Evolutionary conservation across 768 basidiomycete species (phyloP), one percentile per base, ranked within the genome.

Genomic region (Amanita jacksonii): DNA sequence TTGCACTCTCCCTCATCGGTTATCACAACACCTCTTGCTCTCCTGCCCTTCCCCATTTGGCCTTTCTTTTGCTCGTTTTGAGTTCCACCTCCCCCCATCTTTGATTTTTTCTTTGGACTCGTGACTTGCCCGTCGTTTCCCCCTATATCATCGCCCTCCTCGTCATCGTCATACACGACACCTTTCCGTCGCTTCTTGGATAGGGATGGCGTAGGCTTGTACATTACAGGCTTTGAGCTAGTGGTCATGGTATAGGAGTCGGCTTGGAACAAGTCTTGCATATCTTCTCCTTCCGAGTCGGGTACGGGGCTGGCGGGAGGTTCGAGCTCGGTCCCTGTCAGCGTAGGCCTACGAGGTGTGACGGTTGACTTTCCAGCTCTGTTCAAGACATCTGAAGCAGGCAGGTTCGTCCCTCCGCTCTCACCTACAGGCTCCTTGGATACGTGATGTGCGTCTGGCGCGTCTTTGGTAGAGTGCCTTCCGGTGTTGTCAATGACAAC

Each of bases 1-100:
- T 5, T n/a, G 18, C 32, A 47, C 16, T 58, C 59, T 12, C 66
- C 63, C 16, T 64, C 58, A 15, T 67, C 66, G 23, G 64, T 62
- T 19, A 59, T 45, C 20, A 63, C 40, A 30, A 61, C 51, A 16
- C 52, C 53, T 43, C 52, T 61, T 16, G 51, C 48, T 37, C 58
- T 63, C n/a, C n/a, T 42, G 49, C 49, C 41, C 51, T 41, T 34
- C 33, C 6, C 8, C 8, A 27, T 16, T 7, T 13, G 22, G 6
- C 6, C 5, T 24, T 37, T 31, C 37, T 23, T 15, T 19, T 9
- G 28, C 12, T 38, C 23, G 3, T 18, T 25, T 31, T 38, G 33
- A 5, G 33, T 37, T 27, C 35, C 33, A 22, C 13, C 31, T 35
- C 12, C 18, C 27, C 41, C 52, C 40, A 48, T 50, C 38, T 50